Base-by-base conservation (phyloP, 148 eudicot genomes). In the Beta vulgaris region DNA sequence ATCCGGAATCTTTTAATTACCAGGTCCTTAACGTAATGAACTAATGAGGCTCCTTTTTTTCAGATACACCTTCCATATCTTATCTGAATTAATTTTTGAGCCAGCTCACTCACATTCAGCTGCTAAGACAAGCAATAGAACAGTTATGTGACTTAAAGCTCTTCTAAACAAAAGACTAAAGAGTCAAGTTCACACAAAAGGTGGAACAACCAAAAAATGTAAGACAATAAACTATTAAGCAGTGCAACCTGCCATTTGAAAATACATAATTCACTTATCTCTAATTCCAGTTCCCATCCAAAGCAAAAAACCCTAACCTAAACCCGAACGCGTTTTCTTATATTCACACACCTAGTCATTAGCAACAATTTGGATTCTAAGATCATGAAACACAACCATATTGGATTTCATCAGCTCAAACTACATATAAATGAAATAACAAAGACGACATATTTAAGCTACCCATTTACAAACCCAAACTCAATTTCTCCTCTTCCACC, bases 381-480 rank as follows among this genome's bases (percentile, higher is more conserved):
- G 6, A 62, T 62, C 42, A 62, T 62, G 67, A 34, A 62, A 35
- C 25, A 62, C 67, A 13, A 39, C 29, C 68, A 64, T 63, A 68
- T 14, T 31, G 23, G 18, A 12, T 23, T 26, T 6, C 14, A 37
- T 21, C 0, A 72, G 43, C 32, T 55, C 65, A 35, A 54, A 53
- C 0, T 6, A 37, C 63, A 61, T 2, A 25, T 11, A 13, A 62
- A 3, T 28, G 6, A 21, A 35, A 37, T 23, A 25, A 26, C 29
- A 2, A 39, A 31, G 35, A 19, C 19, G 21, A 48, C 26, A 19
- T 29, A 7, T 23, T 26, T 28, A 40, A 28, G 32, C 32, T 43
- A 59, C 23, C 51, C n/a, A 23, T 26, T n/a, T 14, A 62, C 32
- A 35, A 73, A 73, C n/a, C 31, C 36, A 11, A 73, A 40, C 26